These are phyloP conservation scores for Penicillium ochrochloron DNA, from an alignment of 495 filamentous ascomycete genomes.

Conservation along the genomic window DNA sequence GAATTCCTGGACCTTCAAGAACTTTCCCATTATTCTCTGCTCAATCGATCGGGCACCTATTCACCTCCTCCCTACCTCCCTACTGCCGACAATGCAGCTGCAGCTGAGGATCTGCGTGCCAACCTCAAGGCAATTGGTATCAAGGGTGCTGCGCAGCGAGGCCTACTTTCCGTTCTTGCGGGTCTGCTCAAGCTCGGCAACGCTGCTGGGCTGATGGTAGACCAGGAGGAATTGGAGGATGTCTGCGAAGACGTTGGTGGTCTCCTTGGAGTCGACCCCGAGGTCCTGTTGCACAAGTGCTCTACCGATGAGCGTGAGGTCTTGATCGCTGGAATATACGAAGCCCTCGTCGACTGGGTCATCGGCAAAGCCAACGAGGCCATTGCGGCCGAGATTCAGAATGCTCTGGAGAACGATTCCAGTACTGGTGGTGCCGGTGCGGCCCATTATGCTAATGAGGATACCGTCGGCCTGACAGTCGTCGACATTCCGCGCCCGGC, in stretches of 20 bases:
- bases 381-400: conserved; percentile 74
- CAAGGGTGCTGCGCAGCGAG: conserved; percentile 78
- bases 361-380: conserved; percentile 87
- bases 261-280: conserved; percentile 83
- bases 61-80: conserved; percentile 87
- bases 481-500: conserved; percentile 81
- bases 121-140: conserved; percentile 89
- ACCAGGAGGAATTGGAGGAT: conserved; percentile 82
- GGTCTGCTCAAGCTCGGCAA: conserved; percentile 91
- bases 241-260: conserved; percentile 90
- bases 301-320: conserved; percentile 81
- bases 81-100: conserved; percentile 89
- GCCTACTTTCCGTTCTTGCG: conserved; percentile 81
- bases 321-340: conserved; percentile 85
- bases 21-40: conserved; percentile 75
- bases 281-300: conserved; percentile 77
- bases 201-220: conserved; percentile 80
- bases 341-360: conserved; percentile 94
- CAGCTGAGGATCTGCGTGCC: conserved; percentile 87
- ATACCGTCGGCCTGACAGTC: conserved; percentile 87
- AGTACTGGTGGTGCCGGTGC: conserved; percentile 56
- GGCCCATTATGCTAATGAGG: conserved; percentile 64
- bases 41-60: conserved; percentile 84
- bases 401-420: conserved; percentile 66
- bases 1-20: conserved; percentile 87